Conservation (phyloP, 225 moss, liverwort and hornwort genomes). For the Anthoceros angustus region DNA sequence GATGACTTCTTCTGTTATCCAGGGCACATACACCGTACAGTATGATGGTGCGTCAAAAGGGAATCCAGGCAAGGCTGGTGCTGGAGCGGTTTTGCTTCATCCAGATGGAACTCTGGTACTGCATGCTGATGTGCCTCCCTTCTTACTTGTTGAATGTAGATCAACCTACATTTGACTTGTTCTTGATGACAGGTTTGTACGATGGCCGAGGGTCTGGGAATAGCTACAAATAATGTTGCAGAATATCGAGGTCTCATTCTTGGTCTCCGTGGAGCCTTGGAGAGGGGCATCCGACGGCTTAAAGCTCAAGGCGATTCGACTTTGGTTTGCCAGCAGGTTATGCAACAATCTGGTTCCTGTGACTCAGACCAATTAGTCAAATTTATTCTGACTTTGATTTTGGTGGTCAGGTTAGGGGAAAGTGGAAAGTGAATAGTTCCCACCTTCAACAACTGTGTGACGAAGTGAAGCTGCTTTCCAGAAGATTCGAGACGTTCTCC, state of each 20-base stretch:
- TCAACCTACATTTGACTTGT: background rate
- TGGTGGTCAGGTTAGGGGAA: conserved; percentile 43
- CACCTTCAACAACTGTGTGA: conserved; percentile 51
- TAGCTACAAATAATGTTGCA: conserved; percentile 86
- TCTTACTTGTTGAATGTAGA: background rate
- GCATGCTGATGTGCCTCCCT: background rate
- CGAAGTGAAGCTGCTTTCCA: conserved; percentile 49
- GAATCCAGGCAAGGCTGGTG: conserved; percentile 85
- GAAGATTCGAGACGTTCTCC: conserved; percentile 61
- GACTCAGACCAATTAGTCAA: background rate
- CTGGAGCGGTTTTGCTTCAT: conserved; percentile 80
- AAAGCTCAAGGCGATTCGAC: conserved; percentile 83
- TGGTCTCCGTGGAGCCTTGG: conserved; percentile 61
- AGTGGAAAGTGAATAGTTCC: conserved; percentile 67
- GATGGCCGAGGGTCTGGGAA: conserved; percentile 71
- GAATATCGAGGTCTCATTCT: conserved; percentile 85
- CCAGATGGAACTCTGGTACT: conserved; percentile 93
- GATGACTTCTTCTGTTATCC: background rate
- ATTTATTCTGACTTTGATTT: conserved; percentile 4
- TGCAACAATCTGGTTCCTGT: background rate
- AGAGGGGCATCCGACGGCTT: conserved; percentile 73
- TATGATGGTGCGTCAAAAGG: conserved; percentile 91
- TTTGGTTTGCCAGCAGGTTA: conserved; percentile 82
- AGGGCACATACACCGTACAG: conserved; percentile 65
- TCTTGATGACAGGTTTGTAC: conserved; percentile 41